A percentile compares a stretch with the other conserved stretches of the same genome.
These are phyloP conservation scores for Tetrahymena malaccensis DNA, from an alignment of 73 alveolate genomes.

Conservation along the genomic window DNA sequence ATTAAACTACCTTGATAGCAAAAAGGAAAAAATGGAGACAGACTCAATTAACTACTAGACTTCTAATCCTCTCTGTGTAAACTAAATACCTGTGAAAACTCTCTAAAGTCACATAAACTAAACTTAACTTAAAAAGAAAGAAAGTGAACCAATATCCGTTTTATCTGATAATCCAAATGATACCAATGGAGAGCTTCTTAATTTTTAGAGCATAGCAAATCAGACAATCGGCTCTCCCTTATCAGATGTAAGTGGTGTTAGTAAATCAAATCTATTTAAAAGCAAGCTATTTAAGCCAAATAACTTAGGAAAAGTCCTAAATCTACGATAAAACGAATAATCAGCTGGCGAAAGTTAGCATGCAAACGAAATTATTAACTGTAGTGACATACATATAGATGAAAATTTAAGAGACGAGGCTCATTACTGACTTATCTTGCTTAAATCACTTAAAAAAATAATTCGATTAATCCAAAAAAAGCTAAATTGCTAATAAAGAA, in stretches of 20 bases:
- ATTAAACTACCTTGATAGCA: not conserved
- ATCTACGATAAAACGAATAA: not conserved
- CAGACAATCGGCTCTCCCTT: not conserved
- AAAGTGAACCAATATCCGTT: not conserved
- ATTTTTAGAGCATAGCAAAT: not conserved
- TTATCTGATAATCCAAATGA: not conserved
- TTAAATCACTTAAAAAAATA: too few relatives aligned
- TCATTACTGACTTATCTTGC: not conserved
- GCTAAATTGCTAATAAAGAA: too few relatives aligned
- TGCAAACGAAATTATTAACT: not conserved
- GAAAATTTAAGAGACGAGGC: not conserved
- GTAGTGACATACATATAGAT: not conserved
- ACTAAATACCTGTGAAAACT: not conserved
- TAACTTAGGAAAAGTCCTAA: not conserved
- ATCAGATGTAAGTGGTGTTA: not conserved
- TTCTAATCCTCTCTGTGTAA: not conserved
- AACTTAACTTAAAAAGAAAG: not conserved
- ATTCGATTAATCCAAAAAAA: too few relatives aligned
- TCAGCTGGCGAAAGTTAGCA: not conserved
- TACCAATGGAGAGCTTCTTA: not conserved
- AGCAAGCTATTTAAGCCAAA: not conserved
- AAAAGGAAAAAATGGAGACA: not conserved
- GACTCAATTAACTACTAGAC: not conserved
- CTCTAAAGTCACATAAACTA: not conserved
- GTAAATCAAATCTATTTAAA: not conserved